Percentiles rank a stretch among this genome's conserved stretches.
Evolutionary conservation across 2,329 filamentous ascomycete genomes (phyloP).

Genomic region (Chaetomium sp.): DNA sequence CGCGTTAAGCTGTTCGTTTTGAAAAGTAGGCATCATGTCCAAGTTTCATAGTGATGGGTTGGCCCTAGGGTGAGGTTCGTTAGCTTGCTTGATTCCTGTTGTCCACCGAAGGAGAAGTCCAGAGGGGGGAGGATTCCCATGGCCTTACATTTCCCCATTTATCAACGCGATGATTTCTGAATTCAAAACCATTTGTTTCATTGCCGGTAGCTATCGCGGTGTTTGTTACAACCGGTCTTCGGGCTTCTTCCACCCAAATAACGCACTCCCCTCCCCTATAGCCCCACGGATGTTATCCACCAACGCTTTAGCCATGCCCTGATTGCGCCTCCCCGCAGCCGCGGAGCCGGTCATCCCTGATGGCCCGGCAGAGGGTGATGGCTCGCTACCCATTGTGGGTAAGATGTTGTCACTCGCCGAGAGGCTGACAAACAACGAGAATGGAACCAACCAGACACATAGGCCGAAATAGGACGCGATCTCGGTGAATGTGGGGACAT

Average conservation of each 20-base stretch:
- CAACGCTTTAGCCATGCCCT: constrained; percentile 61
- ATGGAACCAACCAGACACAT: constrained; percentile 94
- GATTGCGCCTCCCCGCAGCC: constrained; percentile 42
- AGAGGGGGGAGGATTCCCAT: too few relatives aligned
- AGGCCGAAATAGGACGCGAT: constrained; percentile 94
- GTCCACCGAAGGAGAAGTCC: too few relatives aligned
- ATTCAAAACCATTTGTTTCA: too few relatives aligned
- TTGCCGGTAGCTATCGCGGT: background rate
- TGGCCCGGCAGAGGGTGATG: constrained; percentile 31
- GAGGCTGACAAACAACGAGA: constrained; percentile 87
- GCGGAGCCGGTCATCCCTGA: constrained; percentile 34
- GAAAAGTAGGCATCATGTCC: background rate
- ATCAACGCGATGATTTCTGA: too few relatives aligned
- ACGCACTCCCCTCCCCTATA: constrained; percentile 41
- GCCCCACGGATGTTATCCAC: constrained; percentile 51
- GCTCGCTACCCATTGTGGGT: constrained; percentile 80
- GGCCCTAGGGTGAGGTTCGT: too few relatives aligned
- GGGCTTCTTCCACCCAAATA: constrained; percentile 37
- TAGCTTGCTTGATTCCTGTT: too few relatives aligned
- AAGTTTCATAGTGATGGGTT: too few relatives aligned
- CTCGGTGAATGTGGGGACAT: constrained; percentile 79
- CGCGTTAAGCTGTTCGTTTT: background rate
- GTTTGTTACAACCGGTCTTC: constrained; percentile 21
- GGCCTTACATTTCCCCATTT: too few relatives aligned
- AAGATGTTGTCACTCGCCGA: constrained; percentile 93